Evolutionary conservation across 768 basidiomycete genomes (phyloP), one percentile per base, ranked within the genome.

Genomic region (Pleurotus cornucopiae): DNA sequence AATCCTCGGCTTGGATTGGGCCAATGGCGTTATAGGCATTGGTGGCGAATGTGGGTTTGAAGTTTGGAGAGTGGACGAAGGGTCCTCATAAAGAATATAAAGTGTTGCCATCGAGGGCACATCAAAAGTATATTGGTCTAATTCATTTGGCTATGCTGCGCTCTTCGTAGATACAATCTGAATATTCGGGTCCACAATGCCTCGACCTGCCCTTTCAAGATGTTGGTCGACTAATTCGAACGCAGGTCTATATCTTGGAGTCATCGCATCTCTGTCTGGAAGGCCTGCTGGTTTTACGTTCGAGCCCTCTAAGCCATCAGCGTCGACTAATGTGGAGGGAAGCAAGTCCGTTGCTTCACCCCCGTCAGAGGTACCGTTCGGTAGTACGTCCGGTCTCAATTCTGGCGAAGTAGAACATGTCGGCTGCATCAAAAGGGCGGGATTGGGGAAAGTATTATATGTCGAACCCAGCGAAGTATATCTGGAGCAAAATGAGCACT

Each of bases 391-490:
- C 11, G 30, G 30, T 34, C 30, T 34, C 30, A 1, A 34, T 34
- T 9, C 30, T 34, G 47, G n/a, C 14, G 62, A 44, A 2, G 65
- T 37, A 2, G 58, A 11, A 21, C 59, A 51, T n/a, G 61, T 47
- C 6, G 65, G 48, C 39, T 62, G 60, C 34, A 80, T 66, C 7
- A 76, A 67, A n/a, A 98, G 82, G 1, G 91, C 86, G 2, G 96
- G 95, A 64, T 98, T 98, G 0, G 86, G 94, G 67, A 87, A 88
- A 0, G 97, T 98, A 72, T 98, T 97, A 71, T 84, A 91, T 6
- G 89, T 94, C 9, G 95, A 97, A 14, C 97, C 96, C 16, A 99
- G 83, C 4, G 96, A 98, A 2, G 97, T 99, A 70, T 96, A 99
- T n/a, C 94, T 96, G 60, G 45, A 39, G 26, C 18, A n/a, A 1